Conservation (phyloP, 495 filamentous ascomycete species). For the Annulohypoxylon moriforme region DNA sequence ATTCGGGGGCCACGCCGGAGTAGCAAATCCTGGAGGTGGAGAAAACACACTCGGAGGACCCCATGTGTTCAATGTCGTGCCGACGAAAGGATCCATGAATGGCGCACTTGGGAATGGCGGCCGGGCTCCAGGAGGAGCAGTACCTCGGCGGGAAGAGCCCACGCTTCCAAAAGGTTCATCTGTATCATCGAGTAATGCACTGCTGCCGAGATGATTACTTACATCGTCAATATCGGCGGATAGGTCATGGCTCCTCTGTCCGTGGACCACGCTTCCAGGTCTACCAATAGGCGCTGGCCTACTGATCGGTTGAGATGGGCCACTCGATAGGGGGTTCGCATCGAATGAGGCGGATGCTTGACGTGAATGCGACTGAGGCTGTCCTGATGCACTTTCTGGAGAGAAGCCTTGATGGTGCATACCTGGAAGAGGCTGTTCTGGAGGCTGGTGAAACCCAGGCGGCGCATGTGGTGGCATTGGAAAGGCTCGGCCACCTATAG, state of each 20-base stretch:
- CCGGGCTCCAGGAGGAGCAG: conserved; percentile 49
- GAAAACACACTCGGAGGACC: conserved; percentile 43
- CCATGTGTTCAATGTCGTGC: conserved; percentile 46
- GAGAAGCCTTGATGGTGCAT: conserved; percentile 51
- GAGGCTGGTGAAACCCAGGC: conserved; percentile 64
- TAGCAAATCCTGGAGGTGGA: conserved; percentile 47
- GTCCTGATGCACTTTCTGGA: conserved; percentile 50
- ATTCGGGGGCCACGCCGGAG: conserved; percentile 44
- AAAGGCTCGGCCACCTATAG: conserved; percentile 72
- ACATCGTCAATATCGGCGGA: conserved; percentile 71
- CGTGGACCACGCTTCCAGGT: conserved; percentile 76
- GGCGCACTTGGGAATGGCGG: conserved; percentile 37
- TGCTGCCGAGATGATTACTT: conserved; percentile 88
- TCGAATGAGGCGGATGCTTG: conserved; percentile 62
- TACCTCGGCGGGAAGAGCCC: conserved; percentile 33
- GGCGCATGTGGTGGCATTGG: conserved; percentile 69
- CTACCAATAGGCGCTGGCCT: conserved; percentile 90
- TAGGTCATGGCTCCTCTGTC: conserved; percentile 57
- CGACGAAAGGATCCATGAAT: conserved; percentile 49
- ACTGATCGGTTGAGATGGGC: conserved; percentile 70
- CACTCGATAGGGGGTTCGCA: conserved; percentile 39
- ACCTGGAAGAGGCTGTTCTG: conserved; percentile 55
- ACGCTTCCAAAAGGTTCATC: conserved; percentile 53
- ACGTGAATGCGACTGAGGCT: conserved; percentile 55
- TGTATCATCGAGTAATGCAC: conserved; percentile 89